Evolutionary conservation across 2,329 filamentous ascomycete genomes (phyloP).

Genomic region (Hypoxylon sp.): DNA sequence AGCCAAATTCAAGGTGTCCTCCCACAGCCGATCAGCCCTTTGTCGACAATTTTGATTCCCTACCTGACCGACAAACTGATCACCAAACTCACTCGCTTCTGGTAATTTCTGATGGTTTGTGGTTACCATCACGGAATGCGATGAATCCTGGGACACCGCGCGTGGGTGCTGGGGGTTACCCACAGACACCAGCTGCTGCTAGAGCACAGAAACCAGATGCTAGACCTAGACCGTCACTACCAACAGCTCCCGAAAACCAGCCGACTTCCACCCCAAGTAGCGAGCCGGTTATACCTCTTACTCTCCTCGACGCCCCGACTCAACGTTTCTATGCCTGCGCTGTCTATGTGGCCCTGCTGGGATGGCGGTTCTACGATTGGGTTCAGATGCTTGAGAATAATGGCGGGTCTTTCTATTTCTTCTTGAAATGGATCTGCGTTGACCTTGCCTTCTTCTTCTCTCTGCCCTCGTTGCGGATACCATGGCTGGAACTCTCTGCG

Average conservation of each 20-base stretch:
- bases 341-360: slow-evolving; percentile 81
- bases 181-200: slow-evolving; percentile 76
- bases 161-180: slow-evolving; percentile 85
- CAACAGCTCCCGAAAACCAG: slow-evolving; percentile 63
- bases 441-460: slow-evolving; percentile 91
- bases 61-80: neutral
- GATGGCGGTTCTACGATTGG: slow-evolving; percentile 92
- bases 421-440: slow-evolving; percentile 92
- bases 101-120: slow-evolving; percentile 43
- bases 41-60: slow-evolving; percentile 6
- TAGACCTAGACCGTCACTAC: slow-evolving; percentile 53
- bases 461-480: slow-evolving; percentile 88
- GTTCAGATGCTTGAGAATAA: slow-evolving; percentile 83
- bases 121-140: slow-evolving; percentile 67
- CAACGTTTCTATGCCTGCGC: slow-evolving; percentile 89
- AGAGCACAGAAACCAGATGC: slow-evolving; percentile 54
- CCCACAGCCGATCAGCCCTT: slow-evolving; percentile 1
- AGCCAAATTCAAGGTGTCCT: slow-evolving; percentile 4
- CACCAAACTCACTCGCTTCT: neutral
- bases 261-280: slow-evolving; percentile 48
- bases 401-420: slow-evolving; percentile 88
- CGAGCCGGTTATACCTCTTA: slow-evolving; percentile 82
- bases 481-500: slow-evolving; percentile 94
- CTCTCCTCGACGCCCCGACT: slow-evolving; percentile 87
- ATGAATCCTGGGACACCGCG: slow-evolving; percentile 85